Conservation (phyloP, 1,284 basidiomycete genomes). For the Marasmius sp. region DNA sequence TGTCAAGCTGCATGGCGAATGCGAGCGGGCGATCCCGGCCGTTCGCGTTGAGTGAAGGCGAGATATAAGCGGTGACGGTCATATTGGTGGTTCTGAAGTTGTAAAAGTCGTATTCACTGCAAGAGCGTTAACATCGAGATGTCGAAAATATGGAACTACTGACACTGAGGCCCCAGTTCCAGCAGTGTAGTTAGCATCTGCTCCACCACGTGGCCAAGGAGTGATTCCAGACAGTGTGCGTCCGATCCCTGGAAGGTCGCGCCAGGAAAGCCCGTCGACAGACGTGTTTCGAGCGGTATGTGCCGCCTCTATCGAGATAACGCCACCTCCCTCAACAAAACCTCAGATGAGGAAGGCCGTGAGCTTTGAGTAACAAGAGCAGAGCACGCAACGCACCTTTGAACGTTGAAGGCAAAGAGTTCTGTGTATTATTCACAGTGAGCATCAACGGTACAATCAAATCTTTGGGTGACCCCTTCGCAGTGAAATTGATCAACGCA, state of each 20-base stretch:
- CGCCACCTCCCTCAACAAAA: conserved; percentile 64
- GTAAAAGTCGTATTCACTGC: conserved; percentile 64
- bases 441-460: not conserved
- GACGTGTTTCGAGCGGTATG: conserved; percentile 54
- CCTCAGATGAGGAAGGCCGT: conserved; percentile 31
- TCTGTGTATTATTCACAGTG: not conserved
- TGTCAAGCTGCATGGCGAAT: conserved; percentile 58
- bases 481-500: not conserved
- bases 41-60: conserved; percentile 60
- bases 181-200: conserved; percentile 54
- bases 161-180: conserved; percentile 62
- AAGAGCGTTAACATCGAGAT: not conserved
- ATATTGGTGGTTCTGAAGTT: conserved; percentile 48
- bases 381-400: not conserved
- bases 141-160: conserved; percentile 20
- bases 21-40: conserved; percentile 53
- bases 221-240: conserved; percentile 60
- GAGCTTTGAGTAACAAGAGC: not conserved
- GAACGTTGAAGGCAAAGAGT: not conserved
- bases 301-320: conserved; percentile 64
- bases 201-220: conserved; percentile 55
- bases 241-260: conserved; percentile 57
- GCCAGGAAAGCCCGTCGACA: conserved; percentile 55
- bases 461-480: not conserved
- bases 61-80: conserved; percentile 52